Percentiles rank a stretch among this genome's conserved stretches.
Conservation (phyloP, 371 early-diverging fungal species). For the Mucor sp. region DNA sequence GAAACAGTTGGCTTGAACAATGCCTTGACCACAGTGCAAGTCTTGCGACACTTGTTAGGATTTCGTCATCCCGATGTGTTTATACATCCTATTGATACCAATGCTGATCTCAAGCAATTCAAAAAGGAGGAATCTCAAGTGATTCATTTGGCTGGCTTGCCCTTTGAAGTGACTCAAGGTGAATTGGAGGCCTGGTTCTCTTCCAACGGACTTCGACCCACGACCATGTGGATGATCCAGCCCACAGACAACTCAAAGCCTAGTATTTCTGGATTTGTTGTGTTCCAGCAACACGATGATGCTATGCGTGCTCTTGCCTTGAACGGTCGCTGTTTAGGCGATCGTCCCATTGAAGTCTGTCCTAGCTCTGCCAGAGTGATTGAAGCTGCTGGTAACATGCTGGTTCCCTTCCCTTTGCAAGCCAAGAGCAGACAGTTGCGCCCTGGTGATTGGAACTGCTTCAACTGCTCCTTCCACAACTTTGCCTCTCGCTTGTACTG, state of each 20-base stretch:
- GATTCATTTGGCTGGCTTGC: constrained; percentile 64
- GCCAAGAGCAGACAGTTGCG: constrained; percentile 45
- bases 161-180: constrained; percentile 64
- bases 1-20: constrained; percentile 63
- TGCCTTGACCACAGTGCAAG: constrained; percentile 62
- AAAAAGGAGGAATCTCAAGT: constrained; percentile 68
- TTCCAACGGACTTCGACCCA: constrained; percentile 58
- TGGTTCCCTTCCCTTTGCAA: constrained; percentile 63
- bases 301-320: constrained; percentile 64
- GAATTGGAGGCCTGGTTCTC: constrained; percentile 71
- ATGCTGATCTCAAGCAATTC: constrained; percentile 66
- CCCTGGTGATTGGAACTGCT: constrained; percentile 82
- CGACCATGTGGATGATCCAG: constrained; percentile 57
- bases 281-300: constrained; percentile 61
- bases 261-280: constrained; percentile 62
- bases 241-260: constrained; percentile 52
- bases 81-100: constrained; percentile 68
- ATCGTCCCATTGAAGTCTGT: constrained; percentile 67
- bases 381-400: constrained; percentile 55
- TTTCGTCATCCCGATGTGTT: constrained; percentile 65
- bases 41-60: constrained; percentile 56
- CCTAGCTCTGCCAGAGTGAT: constrained; percentile 64
- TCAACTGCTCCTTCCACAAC: constrained; percentile 74
- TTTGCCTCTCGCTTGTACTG: constrained; percentile 72
- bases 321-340: constrained; percentile 70